Conservation (phyloP, 2,329 filamentous ascomycete genomes). For the Diplodia intermedia region DNA sequence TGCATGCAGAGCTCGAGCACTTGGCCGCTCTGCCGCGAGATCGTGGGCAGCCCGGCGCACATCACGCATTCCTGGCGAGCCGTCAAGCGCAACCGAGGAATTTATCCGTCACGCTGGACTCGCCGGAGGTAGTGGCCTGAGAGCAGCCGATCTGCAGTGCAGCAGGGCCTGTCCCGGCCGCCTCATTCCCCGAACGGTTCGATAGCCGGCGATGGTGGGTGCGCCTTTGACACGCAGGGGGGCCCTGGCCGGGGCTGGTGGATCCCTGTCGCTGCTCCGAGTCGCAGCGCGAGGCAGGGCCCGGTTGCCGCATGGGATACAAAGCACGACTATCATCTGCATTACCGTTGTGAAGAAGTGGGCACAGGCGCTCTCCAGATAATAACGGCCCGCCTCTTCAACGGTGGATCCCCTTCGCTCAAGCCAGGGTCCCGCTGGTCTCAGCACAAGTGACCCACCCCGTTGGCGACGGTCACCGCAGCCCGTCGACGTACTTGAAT, state of each 20-base stretch:
- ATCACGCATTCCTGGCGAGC: conserved; percentile 31
- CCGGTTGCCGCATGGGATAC: conserved; percentile 27
- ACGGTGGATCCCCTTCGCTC: conserved; percentile 34
- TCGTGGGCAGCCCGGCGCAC: conserved; percentile 31
- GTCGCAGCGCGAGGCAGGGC: conserved; percentile 32
- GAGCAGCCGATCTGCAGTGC: conserved; percentile 49
- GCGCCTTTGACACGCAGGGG: conserved; percentile 30
- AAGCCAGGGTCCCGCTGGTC: conserved; percentile 38
- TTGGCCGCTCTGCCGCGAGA: conserved; percentile 25
- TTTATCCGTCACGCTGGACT: conserved; percentile 36
- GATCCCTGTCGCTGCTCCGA: conserved; percentile 34
- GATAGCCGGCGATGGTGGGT: conserved; percentile 42
- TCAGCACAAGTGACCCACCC: conserved; percentile 44
- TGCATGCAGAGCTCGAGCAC: conserved; percentile 29
- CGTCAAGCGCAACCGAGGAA: conserved; percentile 35
- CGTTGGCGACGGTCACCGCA: conserved; percentile 40
- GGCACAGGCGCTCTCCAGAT: conserved; percentile 36
- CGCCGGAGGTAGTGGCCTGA: conserved; percentile 28
- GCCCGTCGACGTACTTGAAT: conserved; percentile 44
- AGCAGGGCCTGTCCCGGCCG: conserved; percentile 49
- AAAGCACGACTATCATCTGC: conserved; percentile 43
- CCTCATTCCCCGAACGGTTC: conserved; percentile 48
- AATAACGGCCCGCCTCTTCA: conserved; percentile 36
- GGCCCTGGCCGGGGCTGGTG: conserved; percentile 32
- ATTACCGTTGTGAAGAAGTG: conserved; percentile 50